Conservation (phyloP, 2,329 filamentous ascomycete genomes). For the Neocatenulostroma microsporum region DNA sequence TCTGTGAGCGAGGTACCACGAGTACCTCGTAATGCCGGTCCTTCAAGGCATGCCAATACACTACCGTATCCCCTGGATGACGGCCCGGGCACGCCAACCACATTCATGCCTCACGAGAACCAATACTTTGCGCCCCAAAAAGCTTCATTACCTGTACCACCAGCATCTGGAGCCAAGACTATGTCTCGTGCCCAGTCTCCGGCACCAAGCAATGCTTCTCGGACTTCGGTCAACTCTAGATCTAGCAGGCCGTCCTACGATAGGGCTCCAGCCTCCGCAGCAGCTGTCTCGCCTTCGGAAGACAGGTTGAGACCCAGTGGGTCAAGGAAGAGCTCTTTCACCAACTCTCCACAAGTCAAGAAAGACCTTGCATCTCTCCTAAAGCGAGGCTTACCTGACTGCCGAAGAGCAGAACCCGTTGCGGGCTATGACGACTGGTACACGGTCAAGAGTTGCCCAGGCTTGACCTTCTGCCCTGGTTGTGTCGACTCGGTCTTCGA, state of each 20-base stretch:
- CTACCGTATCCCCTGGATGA: constrained; percentile 43
- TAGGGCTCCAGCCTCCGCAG: constrained; percentile 12
- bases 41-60: constrained; percentile 25
- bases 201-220: constrained; percentile 11
- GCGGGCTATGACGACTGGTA: constrained; percentile 70
- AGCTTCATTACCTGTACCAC: constrained; percentile 12
- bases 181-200: constrained; percentile 14
- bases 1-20: constrained; percentile 11
- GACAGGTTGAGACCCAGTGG: too few relatives aligned
- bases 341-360: constrained; percentile 20
- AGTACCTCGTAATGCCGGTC: constrained; percentile 3
- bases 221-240: constrained; percentile 3
- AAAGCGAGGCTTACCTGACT: constrained; percentile 50
- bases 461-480: constrained; percentile 72
- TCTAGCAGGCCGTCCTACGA: too few relatives aligned
- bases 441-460: constrained; percentile 60
- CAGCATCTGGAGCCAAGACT: constrained; percentile 10
- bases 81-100: constrained; percentile 22
- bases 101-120: constrained; percentile 38
- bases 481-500: constrained; percentile 67
- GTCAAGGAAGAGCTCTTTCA: too few relatives aligned
- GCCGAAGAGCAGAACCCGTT: constrained; percentile 57
- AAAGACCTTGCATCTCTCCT: constrained; percentile 43
- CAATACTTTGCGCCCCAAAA: constrained; percentile 27
- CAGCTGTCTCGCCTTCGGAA: constrained; percentile 9